Conservation (phyloP, 2,329 filamentous ascomycete species). For the Aspergillus persii region DNA sequence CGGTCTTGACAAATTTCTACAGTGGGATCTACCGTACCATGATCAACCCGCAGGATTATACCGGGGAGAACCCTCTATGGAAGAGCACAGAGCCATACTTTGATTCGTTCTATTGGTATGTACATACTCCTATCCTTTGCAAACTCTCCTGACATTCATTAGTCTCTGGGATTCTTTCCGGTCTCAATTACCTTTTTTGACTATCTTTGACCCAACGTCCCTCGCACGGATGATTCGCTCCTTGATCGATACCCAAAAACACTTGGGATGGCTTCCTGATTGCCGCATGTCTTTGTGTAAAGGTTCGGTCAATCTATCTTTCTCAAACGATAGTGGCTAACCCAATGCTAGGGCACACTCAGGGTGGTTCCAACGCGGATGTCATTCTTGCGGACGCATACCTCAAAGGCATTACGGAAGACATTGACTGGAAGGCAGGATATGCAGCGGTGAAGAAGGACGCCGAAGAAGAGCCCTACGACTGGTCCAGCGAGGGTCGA, state of each 20-base stretch:
- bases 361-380: slow-evolving; percentile 72
- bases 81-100: slow-evolving; percentile 65
- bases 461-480: slow-evolving; percentile 65
- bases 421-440: slow-evolving; percentile 65
- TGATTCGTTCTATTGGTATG: slow-evolving; percentile 68
- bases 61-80: slow-evolving; percentile 69
- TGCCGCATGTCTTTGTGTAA: slow-evolving; percentile 72
- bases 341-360: slow-evolving; percentile 56
- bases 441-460: slow-evolving; percentile 69
- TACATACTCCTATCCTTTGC: background rate
- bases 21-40: slow-evolving; percentile 67
- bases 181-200: slow-evolving; percentile 67
- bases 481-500: slow-evolving; percentile 68
- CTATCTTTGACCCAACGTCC: slow-evolving; percentile 61
- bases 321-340: background rate
- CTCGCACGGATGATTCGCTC: slow-evolving; percentile 66
- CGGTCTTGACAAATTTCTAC: slow-evolving; percentile 58
- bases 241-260: slow-evolving; percentile 67
- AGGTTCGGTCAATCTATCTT: slow-evolving; percentile 18
- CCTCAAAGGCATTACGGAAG: slow-evolving; percentile 61
- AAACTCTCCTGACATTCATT: slow-evolving; percentile 9
- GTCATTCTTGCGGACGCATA: slow-evolving; percentile 65
- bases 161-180: slow-evolving; percentile 68
- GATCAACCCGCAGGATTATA: slow-evolving; percentile 71
- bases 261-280: slow-evolving; percentile 69